Conservation (phyloP, 2,329 filamentous ascomycete species). For the Trichophaea hybrida region DNA sequence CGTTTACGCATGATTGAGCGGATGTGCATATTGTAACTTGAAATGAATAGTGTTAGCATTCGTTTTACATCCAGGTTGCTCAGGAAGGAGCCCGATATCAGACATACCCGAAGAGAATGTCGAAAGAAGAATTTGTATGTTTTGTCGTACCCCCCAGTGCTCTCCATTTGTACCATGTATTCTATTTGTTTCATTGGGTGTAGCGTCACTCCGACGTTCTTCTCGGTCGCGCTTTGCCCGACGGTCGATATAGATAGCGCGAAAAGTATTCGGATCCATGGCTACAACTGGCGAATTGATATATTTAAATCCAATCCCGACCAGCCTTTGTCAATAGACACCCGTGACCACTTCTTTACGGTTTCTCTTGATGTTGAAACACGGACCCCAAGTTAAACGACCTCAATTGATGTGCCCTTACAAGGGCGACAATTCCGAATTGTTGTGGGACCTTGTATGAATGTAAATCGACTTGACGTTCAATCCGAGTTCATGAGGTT, state of each 20-base stretch:
- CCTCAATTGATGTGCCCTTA: conserved; percentile 1
- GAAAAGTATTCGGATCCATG: conserved; percentile 35
- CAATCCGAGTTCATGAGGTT: conserved; percentile 1
- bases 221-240: conserved; percentile 31
- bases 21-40: conserved; percentile 42
- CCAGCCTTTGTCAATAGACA: neutral
- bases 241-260: conserved; percentile 35
- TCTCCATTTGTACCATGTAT: conserved; percentile 29
- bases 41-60: conserved; percentile 15
- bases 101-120: conserved; percentile 41
- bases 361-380: neutral
- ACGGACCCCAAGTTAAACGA: neutral
- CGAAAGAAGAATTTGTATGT: conserved; percentile 37
- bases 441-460: neutral
- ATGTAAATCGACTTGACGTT: neutral
- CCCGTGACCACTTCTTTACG: neutral
- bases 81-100: neutral
- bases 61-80: conserved; percentile 4
- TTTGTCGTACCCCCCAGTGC: conserved; percentile 35
- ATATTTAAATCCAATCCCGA: neutral
- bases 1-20: conserved; percentile 39
- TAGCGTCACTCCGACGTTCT: conserved; percentile 28
- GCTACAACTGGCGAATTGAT: neutral
- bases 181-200: conserved; percentile 25
- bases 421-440: neutral